Percentiles rank a stretch among this genome's conserved stretches.
Evolutionary conservation across 1,284 basidiomycete genomes (phyloP).

Genomic region (Schizophyllum commune): DNA sequence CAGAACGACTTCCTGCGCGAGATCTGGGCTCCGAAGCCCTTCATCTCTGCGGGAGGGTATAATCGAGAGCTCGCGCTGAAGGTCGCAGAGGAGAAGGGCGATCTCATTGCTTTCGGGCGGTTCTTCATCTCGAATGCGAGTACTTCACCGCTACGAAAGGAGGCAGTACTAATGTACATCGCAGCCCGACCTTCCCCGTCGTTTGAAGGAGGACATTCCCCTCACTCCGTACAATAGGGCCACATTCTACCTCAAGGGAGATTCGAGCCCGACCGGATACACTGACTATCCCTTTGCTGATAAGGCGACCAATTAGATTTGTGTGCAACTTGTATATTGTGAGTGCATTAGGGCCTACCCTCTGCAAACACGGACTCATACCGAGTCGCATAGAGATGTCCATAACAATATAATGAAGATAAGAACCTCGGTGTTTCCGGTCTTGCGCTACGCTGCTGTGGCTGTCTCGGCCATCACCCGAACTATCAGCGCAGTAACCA

Average conservation of each 20-base stretch:
- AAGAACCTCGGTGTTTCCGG: too few relatives aligned
- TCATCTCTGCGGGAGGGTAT: constrained; percentile 6
- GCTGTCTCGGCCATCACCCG: too few relatives aligned
- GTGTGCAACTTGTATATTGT: background rate
- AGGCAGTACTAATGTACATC: too few relatives aligned
- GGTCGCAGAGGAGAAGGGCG: background rate
- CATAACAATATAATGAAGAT: too few relatives aligned
- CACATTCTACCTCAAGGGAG: constrained; percentile 26
- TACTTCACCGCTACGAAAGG: background rate
- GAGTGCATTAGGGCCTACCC: too few relatives aligned
- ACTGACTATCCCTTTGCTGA: constrained; percentile 33
- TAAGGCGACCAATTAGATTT: background rate
- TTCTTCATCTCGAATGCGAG: constrained; percentile 9
- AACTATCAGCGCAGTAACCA: too few relatives aligned
- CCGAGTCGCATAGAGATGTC: too few relatives aligned
- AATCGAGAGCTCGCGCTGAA: constrained; percentile 2
- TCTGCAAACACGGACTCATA: too few relatives aligned
- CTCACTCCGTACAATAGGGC: constrained; percentile 22
- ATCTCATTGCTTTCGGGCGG: constrained; percentile 8
- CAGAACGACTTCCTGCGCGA: background rate
- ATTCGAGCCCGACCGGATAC: constrained; percentile 28
- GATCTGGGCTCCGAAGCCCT: constrained; percentile 3
- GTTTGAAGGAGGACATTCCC: constrained; percentile 29
- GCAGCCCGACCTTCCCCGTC: constrained; percentile 45
- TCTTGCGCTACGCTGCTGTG: too few relatives aligned